phyloP scores from a whole-genome alignment of 2,329 filamentous ascomycete species.

The Ophiostoma triangulosporum region DNA sequence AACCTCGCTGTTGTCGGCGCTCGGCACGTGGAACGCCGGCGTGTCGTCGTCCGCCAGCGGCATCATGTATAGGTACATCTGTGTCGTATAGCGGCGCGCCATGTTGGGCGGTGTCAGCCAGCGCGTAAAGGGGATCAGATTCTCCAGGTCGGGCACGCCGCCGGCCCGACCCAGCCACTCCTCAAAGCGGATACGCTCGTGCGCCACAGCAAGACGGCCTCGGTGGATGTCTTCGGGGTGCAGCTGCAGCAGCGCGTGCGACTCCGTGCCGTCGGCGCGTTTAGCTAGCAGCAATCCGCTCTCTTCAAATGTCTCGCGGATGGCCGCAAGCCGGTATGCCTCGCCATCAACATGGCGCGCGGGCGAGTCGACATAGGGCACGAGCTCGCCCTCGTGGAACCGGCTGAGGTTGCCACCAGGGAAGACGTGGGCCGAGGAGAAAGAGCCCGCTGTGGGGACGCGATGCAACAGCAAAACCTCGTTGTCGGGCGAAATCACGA shows the following conservation, averaged over 20 bases:
- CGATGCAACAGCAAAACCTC: conserved; percentile 80
- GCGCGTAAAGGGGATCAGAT: conserved; percentile 69
- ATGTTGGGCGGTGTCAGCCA: conserved; percentile 74
- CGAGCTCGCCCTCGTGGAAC: conserved; percentile 55
- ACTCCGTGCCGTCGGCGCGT: conserved; percentile 22
- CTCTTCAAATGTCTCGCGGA: conserved; percentile 91
- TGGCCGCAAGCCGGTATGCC: conserved; percentile 67
- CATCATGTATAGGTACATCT: conserved; percentile 93
- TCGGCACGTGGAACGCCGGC: conserved; percentile 22
- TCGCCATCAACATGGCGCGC: conserved; percentile 55
- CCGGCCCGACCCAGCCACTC: conserved; percentile 48
- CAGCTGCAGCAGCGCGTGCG: conserved; percentile 42
- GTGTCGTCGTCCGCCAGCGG: conserved; percentile 35
- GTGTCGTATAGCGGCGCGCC: conserved; percentile 73
- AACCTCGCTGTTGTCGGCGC: conserved; percentile 50
- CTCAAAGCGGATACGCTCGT: conserved; percentile 47
- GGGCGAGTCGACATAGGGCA: conserved; percentile 29
- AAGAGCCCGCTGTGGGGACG: conserved; percentile 68
- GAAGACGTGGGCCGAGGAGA: conserved; percentile 88
- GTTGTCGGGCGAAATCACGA: conserved; percentile 76
- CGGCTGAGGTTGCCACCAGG: conserved; percentile 75
- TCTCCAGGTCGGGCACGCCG: conserved; percentile 47
- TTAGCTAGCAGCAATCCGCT: conserved; percentile 72
- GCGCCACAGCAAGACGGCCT: conserved; percentile 57
- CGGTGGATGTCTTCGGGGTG: conserved; percentile 44